Evolutionary conservation across 169 alveolate species (phyloP), one percentile per base, ranked within the genome.

Genomic region (Eimeria praecox): DNA sequence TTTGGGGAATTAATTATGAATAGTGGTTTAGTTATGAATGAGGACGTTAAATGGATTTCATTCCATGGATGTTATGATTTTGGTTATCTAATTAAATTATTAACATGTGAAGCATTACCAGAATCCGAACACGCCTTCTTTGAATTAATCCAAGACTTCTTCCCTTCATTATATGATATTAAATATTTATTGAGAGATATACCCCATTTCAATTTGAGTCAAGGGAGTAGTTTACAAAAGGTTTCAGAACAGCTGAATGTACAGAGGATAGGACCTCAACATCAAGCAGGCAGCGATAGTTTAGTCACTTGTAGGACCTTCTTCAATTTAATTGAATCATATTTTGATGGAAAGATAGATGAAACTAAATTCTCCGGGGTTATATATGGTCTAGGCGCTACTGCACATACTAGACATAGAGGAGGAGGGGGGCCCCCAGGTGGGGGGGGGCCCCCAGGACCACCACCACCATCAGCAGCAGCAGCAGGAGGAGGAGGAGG

Each of bases 231-330:
- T 91, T 91, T 96, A 82, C 96, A 96, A 62, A 95, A 97, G 78
- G 95, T 97, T 73, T 89, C 97, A 91, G 96, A 96, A 85, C 94
- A 97, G 56, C 95, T 97, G n/a, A 88, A 95, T 38, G 98, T 99
- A 22, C 97, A 98, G 92, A 97, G 99, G 87, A 97, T 99, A 27
- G 99, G 99, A 40, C 98, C 98, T 77, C 99, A 98, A 78, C 99
- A 99, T 95, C 99, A 99, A 96, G 99, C 99, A 4, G 99, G 99
- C 75, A 98, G 99, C 94, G 99, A 99, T 96, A 97, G 99, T 35
- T 97, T 98, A 30, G 99, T 99, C 52, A 99, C 99, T 2, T 97
- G 99, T 82, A 97, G 98, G 44, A 99, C 99, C 38, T 99, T 98
- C 97, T 99, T 99, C 96, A 98, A 98, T 96, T 97, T 99, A 66